Evolutionary conservation across 2,329 filamentous ascomycete genomes (phyloP).

Genomic region (Calonectria honghensis): DNA sequence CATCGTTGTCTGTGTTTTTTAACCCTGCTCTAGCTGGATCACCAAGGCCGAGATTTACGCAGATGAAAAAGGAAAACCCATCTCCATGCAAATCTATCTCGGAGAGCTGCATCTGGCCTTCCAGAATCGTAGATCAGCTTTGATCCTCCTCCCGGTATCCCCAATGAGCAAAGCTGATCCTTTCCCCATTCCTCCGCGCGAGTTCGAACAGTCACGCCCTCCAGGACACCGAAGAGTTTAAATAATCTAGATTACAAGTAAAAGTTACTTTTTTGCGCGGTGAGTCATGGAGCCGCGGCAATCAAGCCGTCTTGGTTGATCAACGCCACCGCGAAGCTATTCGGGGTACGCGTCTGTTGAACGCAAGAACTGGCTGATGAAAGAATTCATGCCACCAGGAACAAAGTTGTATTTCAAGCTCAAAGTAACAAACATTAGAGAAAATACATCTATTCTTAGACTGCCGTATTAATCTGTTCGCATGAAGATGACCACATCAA

Average conservation of each 20-base stretch:
- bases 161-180: not conserved
- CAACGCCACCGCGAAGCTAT: not conserved
- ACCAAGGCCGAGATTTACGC: not conserved
- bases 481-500: too few species aligned
- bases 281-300: not conserved
- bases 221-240: not conserved
- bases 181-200: not conserved
- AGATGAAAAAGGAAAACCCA: not conserved
- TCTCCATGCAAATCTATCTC: not conserved
- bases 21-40: not conserved
- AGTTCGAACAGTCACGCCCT: not conserved
- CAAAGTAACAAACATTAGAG: not conserved
- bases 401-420: not conserved
- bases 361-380: not conserved
- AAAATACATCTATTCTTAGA: not conserved
- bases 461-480: not conserved
- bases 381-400: not conserved
- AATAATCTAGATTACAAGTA: not conserved
- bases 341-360: slow-evolving; percentile 14
- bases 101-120: not conserved
- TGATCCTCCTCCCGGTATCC: slow-evolving; percentile 12
- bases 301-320: not conserved
- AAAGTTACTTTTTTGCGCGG: not conserved
- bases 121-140: not conserved
- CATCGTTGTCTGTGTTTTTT: not conserved